Conservation (phyloP, 2,329 filamentous ascomycete species). For the Xylaria sp. region DNA sequence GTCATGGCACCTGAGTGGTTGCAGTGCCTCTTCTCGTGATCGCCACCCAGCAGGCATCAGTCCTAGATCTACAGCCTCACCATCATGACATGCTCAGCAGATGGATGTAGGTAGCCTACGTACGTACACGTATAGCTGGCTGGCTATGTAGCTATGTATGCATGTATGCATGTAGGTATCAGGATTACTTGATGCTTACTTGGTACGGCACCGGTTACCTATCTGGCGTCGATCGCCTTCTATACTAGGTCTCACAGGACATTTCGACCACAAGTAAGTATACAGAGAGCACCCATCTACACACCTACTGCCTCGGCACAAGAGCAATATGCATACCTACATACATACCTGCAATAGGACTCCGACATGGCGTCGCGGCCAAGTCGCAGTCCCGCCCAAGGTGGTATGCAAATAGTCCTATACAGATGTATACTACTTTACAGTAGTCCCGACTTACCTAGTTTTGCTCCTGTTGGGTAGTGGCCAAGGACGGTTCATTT, state of each 20-base stretch:
- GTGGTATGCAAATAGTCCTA: conserved; percentile 2
- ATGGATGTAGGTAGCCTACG: background rate
- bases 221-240: conserved; percentile 15
- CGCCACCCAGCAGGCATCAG: conserved; percentile 16
- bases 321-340: background rate
- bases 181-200: conserved; percentile 1
- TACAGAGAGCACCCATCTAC: background rate
- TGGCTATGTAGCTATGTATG: background rate
- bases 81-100: conserved; percentile 4
- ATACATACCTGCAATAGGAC: background rate
- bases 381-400: background rate
- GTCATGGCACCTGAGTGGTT: conserved; percentile 24
- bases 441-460: conserved; percentile 6
- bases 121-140: background rate
- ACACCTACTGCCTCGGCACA: conserved; percentile 5
- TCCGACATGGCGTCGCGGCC: conserved; percentile 18
- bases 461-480: background rate
- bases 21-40: conserved; percentile 14
- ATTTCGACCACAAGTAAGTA: background rate
- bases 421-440: conserved; percentile 8
- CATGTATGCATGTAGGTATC: too few species aligned
- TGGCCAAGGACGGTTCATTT: conserved; percentile 15
- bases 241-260: background rate
- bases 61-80: conserved; percentile 19
- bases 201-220: background rate